phyloP scores from a whole-genome alignment of 306 rosid genomes.

The Biancaea sappan region DNA sequence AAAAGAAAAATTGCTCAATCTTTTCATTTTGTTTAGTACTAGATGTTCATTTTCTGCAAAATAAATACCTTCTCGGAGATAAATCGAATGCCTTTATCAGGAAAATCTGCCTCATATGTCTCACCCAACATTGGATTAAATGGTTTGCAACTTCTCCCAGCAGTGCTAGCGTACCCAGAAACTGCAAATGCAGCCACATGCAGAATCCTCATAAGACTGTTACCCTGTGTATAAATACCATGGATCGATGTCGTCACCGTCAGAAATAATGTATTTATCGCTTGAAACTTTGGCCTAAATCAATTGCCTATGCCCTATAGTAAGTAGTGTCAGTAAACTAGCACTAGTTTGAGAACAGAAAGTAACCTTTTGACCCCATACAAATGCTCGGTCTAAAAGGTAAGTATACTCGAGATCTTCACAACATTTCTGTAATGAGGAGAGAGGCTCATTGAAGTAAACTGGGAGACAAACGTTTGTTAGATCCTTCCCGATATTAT shows the following conservation, averaged over 20 bases:
- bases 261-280: neutral
- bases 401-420: conserved; percentile 75
- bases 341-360: neutral
- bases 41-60: neutral
- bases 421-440: conserved; percentile 69
- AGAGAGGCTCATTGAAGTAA: conserved; percentile 74
- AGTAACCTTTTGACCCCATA: conserved; percentile 72
- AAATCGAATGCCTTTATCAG: conserved; percentile 85
- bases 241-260: neutral
- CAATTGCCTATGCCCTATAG: neutral
- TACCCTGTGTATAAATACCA: conserved; percentile 50
- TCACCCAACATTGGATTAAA: conserved; percentile 95
- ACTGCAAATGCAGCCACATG: conserved; percentile 85
- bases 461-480: conserved; percentile 79
- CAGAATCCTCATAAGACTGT: conserved; percentile 65
- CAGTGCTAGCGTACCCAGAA: conserved; percentile 78
- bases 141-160: conserved; percentile 92
- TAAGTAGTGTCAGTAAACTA: neutral
- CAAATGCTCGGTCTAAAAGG: conserved; percentile 70
- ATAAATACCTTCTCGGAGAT: conserved; percentile 85
- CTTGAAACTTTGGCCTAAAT: neutral
- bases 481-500: conserved; percentile 81
- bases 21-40: neutral
- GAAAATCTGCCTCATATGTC: conserved; percentile 93
- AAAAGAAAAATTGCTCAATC: neutral